Percentiles rank a stretch among this genome's conserved stretches.
These are phyloP conservation scores for Ustilaginoidea virens DNA, from an alignment of 2,329 filamentous ascomycete genomes.

Conservation along the genomic window DNA sequence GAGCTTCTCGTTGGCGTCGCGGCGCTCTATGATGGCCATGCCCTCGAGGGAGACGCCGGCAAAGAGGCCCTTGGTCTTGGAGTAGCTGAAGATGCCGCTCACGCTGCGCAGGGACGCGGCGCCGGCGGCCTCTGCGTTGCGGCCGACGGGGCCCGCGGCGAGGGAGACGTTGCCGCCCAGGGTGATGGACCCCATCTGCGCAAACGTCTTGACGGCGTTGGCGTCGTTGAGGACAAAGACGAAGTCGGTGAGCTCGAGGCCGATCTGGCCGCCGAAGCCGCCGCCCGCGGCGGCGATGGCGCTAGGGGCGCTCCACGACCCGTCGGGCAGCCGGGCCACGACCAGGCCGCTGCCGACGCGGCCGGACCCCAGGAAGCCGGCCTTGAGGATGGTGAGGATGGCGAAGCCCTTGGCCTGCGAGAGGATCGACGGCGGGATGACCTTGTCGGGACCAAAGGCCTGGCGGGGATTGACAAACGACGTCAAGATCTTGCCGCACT, in stretches of 20 bases:
- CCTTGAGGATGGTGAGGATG: constrained; percentile 75
- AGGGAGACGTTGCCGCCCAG: constrained; percentile 93
- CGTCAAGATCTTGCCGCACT: constrained; percentile 86
- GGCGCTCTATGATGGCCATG: constrained; percentile 80
- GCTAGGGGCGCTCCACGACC: constrained; percentile 66
- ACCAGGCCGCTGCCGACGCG: constrained; percentile 73
- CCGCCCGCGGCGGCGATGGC: constrained; percentile 70
- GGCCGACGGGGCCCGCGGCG: constrained; percentile 81
- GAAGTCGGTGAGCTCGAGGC: constrained; percentile 81
- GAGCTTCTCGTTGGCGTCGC: constrained; percentile 93
- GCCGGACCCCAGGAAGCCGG: constrained; percentile 69
- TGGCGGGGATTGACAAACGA: constrained; percentile 92
- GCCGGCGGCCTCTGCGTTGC: constrained; percentile 91
- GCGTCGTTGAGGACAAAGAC: constrained; percentile 96
- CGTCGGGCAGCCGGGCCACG: constrained; percentile 62
- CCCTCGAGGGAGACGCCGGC: constrained; percentile 92
- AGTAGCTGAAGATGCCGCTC: constrained; percentile 90
- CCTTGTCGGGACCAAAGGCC: constrained; percentile 88
- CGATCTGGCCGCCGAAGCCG: constrained; percentile 74
- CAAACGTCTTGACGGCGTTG: constrained; percentile 81
- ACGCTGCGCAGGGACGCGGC: constrained; percentile 82
- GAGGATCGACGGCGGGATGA: constrained; percentile 83
- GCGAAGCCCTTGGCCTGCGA: constrained; percentile 85
- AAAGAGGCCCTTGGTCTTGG: constrained; percentile 94
- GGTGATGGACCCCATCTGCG: constrained; percentile 79